phyloP scores from a whole-genome alignment of 2,329 filamentous ascomycete genomes.

The Colletotrichum filicis region DNA sequence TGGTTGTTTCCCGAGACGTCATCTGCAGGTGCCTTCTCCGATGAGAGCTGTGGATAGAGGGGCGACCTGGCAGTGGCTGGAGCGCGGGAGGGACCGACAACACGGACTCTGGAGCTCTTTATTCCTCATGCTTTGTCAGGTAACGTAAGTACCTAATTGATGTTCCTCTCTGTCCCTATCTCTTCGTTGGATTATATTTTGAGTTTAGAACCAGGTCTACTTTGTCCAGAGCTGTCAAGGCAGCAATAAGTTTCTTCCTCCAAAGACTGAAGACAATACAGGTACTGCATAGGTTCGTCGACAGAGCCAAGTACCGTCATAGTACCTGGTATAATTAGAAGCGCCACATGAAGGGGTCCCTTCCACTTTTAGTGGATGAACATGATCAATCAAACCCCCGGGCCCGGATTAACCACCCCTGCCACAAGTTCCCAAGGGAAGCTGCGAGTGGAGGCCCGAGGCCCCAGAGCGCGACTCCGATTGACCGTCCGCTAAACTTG shows the following conservation, averaged over 20 bases:
- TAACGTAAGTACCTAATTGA: neutral
- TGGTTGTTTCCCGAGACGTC: conserved; percentile 31
- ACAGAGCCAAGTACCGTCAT: neutral
- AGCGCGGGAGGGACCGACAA: conserved; percentile 14
- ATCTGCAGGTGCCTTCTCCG: conserved; percentile 31
- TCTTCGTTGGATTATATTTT: neutral
- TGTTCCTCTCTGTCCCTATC: neutral
- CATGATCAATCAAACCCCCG: neutral
- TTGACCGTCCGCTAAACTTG: conserved; percentile 25
- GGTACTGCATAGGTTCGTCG: neutral
- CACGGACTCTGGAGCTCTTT: neutral
- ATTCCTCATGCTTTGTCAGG: neutral
- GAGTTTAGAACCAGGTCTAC: neutral
- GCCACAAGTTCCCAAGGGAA: neutral
- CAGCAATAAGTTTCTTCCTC: neutral
- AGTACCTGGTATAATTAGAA: conserved; percentile 3
- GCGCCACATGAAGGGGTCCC: conserved; percentile 16
- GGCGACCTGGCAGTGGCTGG: conserved; percentile 14
- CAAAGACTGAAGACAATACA: neutral
- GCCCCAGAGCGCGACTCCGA: conserved; percentile 26
- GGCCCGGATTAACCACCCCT: conserved; percentile 31
- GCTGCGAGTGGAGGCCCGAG: conserved; percentile 11
- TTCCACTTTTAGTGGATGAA: conserved; percentile 18
- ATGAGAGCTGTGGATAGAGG: conserved; percentile 8
- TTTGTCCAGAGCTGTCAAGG: neutral